Conservation (phyloP, 2,329 filamentous ascomycete genomes). For the Nigrospora sphaerica region DNA sequence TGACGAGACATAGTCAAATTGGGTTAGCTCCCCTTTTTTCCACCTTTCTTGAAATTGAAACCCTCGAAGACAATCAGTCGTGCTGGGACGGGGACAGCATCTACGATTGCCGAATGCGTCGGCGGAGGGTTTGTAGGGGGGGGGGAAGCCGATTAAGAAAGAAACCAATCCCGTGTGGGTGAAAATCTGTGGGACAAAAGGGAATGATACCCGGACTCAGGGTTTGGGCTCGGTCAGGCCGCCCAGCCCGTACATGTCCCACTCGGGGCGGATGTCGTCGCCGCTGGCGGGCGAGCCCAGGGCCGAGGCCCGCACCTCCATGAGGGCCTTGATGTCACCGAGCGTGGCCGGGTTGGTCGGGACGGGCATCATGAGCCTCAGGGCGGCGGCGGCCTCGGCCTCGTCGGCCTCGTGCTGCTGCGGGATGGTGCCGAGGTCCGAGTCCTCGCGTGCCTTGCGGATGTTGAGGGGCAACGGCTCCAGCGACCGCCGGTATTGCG, state of each 20-base stretch:
- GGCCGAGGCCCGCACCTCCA: conserved; percentile 2
- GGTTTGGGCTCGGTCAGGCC: conserved; percentile 28
- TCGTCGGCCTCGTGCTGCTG: conserved; percentile 6
- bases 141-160: no score
- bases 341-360: neutral
- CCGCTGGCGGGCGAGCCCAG: neutral
- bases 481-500: neutral
- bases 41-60: no score
- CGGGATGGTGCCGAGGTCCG: conserved; percentile 1
- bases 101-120: no score
- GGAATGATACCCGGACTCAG: neutral
- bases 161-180: no score
- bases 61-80: no score
- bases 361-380: neutral
- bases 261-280: conserved; percentile 19
- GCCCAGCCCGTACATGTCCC: conserved; percentile 41
- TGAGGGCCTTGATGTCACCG: conserved; percentile 5
- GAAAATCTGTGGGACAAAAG: no score
- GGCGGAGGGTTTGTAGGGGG: no score
- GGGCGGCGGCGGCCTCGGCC: conserved; percentile 5
- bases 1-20: no score
- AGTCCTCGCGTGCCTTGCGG: conserved; percentile 4
- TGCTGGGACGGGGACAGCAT: no score
- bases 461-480: conserved; percentile 11
- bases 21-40: no score